Base-by-base conservation (phyloP, 768 basidiomycete genomes). In the Dacryopinax spathularia region DNA sequence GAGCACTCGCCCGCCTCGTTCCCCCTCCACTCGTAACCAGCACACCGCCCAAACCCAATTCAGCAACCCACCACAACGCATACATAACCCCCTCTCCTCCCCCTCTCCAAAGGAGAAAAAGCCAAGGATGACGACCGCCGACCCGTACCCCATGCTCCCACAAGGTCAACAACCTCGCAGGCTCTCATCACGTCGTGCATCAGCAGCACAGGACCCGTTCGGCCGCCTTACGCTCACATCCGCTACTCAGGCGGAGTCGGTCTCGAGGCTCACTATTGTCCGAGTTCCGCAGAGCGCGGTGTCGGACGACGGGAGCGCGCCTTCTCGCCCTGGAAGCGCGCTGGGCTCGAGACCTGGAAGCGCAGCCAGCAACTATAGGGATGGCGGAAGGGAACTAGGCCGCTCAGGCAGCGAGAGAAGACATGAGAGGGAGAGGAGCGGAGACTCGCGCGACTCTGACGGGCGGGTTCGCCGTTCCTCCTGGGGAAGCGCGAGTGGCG, bases 141-240 rank as follows among this genome's bases (percentile, higher is more conserved):
- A 56, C 48, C 13, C 48, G 6, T 56, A 56, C 48, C 48, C 48
- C 3, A 56, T 56, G 48, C 48, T 56, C 48, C 48, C 48, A 13
- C 25, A 10, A 56, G 18, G 22, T 15, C 15, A 13, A 34, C 64
- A 39, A 16, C 41, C 39, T 13, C 74, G 76, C 34, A 68, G 78
- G 44, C 76, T 88, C 36, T 76, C 80, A 27, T 69, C 78, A 6
- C 80, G 89, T 18, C 80, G 88, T 18, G 90, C 89, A 0, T 73
- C 79, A 15, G 77, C 82, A 31, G 89, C 89, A 0, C 73, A 79
- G 1, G 89, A 91, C 71, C 88, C 89, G 0, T 84, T 78, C 68
- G 86, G 80, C 41, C 72, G 76, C 7, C 81, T 88, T 68, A 73
- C 80, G 6, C 48, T 56, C 29, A 56, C 20, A 70, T 84, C 65